Evolutionary conservation across 179 eudicot species (phyloP), one percentile per base, ranked within the genome.

Genomic region (Silene noctiflora): DNA sequence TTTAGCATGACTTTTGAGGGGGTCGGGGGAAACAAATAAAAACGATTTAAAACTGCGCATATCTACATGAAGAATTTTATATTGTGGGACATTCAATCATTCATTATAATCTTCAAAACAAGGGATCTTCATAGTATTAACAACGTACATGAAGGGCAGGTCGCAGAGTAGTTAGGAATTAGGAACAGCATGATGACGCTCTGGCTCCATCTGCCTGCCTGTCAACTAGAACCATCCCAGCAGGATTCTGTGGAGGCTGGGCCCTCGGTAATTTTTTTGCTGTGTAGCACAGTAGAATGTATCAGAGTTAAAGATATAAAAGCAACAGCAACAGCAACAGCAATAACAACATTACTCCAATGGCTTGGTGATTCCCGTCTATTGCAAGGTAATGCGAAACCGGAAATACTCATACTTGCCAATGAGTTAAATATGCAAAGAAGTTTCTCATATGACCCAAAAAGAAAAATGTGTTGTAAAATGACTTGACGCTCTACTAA

Each of bases 191-290:
- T 35, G 93, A n/a, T 31, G 96, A 68, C 80, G 96, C 77, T 63
- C 84, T 86, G 66, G 91, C 76, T 74, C 91, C 94, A 75, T 88
- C 97, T 25, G 91, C 75, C 66, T 91, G 95, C 80, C 96, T 83
- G 74, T 95, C 91, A 21, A 88, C 95, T 33, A 95, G 90, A 83
- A 95, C 96, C 97, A 95, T 95, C 62, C 99, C 97, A 22, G 95
- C 91, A 51, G 96, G 93, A 80, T 89, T 93, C 80, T 91, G 97
- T 55, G 93, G 83, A 62, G 97, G 88, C 77, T 93, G 97, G 60
- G 97, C 97, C 85, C 95, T 87, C 3, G 99, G 97, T 76, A 95
- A 77, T 74, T 84, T 87, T 81, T 89, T 95, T 1, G 99, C 99
- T 95, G 89, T 62, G 72, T 48, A 70, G 42, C 33, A 79, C 3